Conservation (phyloP, 208 protist genomes). For the Wallacemonas collosoma region DNA sequence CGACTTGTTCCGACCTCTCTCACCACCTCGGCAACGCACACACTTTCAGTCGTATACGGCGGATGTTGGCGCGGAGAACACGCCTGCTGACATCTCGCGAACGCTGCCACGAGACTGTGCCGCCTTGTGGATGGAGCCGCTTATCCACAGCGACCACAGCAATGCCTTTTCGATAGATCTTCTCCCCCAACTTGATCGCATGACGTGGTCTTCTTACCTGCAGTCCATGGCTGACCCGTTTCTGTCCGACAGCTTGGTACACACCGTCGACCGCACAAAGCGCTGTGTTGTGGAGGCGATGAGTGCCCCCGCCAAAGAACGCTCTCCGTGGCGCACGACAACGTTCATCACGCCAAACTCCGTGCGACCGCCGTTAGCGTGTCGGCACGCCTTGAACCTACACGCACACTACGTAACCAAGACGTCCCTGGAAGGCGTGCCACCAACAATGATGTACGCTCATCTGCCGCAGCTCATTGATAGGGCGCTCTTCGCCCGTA, state of each 20-base stretch:
- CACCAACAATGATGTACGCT: slow-evolving; percentile 26
- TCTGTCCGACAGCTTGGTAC: background rate
- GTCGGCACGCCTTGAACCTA: slow-evolving; percentile 16
- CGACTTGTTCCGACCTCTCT: slow-evolving; percentile 50
- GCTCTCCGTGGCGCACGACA: slow-evolving; percentile 12
- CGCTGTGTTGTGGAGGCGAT: background rate
- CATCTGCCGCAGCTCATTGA: slow-evolving; percentile 35
- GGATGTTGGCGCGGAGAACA: background rate
- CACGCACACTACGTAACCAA: slow-evolving; percentile 21
- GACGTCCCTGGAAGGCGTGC: slow-evolving; percentile 22
- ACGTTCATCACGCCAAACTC: background rate
- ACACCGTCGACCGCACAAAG: background rate
- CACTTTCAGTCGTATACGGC: slow-evolving; percentile 3
- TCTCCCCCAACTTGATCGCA: background rate
- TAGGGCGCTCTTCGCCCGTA: slow-evolving; percentile 11
- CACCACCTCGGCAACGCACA: slow-evolving; percentile 27
- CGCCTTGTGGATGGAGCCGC: slow-evolving; percentile 25
- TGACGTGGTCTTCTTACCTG: background rate
- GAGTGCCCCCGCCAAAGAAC: background rate
- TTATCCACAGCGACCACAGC: slow-evolving; percentile 25
- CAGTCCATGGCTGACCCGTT: slow-evolving; percentile 8
- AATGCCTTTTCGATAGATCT: background rate
- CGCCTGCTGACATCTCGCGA: background rate
- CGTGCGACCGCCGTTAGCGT: background rate
- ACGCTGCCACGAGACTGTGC: background rate